These are phyloP conservation scores for Moricandia arvensis DNA, from an alignment of 345 rosid genomes.

Conservation along the genomic window DNA sequence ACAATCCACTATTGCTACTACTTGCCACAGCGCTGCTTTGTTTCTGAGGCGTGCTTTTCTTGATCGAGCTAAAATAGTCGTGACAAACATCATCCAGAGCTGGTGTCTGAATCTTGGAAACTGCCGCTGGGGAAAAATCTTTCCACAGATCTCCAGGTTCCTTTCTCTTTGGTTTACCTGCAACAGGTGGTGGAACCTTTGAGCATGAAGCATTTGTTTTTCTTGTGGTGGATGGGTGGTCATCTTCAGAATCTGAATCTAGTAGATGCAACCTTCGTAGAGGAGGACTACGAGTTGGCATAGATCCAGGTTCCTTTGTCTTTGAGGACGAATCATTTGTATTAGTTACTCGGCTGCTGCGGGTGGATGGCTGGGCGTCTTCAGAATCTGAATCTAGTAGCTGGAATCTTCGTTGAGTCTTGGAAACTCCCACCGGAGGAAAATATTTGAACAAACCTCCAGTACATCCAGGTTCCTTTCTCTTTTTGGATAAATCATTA, in stretches of 20 bases:
- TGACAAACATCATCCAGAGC: conserved; percentile 75
- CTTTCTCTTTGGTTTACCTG: conserved; percentile 42
- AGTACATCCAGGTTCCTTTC: conserved; percentile 27
- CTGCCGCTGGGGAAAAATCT: conserved; percentile 51
- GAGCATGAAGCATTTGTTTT: conserved; percentile 24
- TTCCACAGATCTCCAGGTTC: conserved; percentile 61
- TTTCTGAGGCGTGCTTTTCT: conserved; percentile 40
- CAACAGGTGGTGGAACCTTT: conserved; percentile 30
- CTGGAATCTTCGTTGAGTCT: conserved; percentile 72
- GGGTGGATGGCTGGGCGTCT: conserved; percentile 39
- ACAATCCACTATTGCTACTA: conserved; percentile 18
- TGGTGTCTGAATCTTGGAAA: conserved; percentile 59
- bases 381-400: conserved; percentile 83
- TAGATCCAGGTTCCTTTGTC: conserved; percentile 31
- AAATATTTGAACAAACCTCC: conserved; percentile 75
- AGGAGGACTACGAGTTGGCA: conserved; percentile 39
- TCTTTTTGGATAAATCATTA: conserved; percentile 33
- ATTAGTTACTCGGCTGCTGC: conserved; percentile 32
- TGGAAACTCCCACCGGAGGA: conserved; percentile 43
- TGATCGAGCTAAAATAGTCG: conserved; percentile 66
- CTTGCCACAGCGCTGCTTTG: conserved; percentile 22
- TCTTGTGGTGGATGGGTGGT: conserved; percentile 33
- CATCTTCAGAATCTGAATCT: conserved; percentile 78
- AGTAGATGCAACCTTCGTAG: conserved; percentile 73
- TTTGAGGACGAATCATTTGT: conserved; percentile 32